A percentile compares a stretch with the other conserved stretches of the same genome.
Evolutionary conservation across 768 basidiomycete genomes (phyloP).

Genomic region (Agaricus subrufescens): DNA sequence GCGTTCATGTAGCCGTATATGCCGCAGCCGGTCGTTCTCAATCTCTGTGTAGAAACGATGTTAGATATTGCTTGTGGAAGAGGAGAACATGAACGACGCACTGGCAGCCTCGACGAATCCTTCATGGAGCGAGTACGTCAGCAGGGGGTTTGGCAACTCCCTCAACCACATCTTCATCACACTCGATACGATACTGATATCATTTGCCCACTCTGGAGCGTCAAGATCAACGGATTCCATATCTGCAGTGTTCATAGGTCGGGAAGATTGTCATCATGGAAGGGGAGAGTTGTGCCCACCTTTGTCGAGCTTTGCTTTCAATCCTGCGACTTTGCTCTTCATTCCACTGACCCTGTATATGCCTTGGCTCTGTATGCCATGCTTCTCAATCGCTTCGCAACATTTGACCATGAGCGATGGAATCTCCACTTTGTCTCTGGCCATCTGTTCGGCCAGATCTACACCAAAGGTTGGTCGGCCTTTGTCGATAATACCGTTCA

Average conservation of each 20-base stretch:
- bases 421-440: slow-evolving; percentile 85
- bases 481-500: slow-evolving; percentile 46
- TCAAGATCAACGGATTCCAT: slow-evolving; percentile 85
- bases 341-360: slow-evolving; percentile 94
- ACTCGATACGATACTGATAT: slow-evolving; percentile 95
- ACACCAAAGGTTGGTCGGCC: slow-evolving; percentile 88
- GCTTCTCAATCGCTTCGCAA: slow-evolving; percentile 85
- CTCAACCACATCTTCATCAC: slow-evolving; percentile 94
- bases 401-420: slow-evolving; percentile 87
- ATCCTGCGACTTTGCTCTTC: slow-evolving; percentile 75
- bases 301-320: slow-evolving; percentile 83
- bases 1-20: slow-evolving; percentile 93
- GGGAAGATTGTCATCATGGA: slow-evolving; percentile 1
- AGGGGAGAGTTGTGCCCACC: slow-evolving; percentile 37
- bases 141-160: slow-evolving; percentile 89
- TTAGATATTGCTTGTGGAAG: neutral
- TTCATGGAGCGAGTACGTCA: slow-evolving; percentile 80
- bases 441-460: slow-evolving; percentile 89
- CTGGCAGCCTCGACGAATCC: slow-evolving; percentile 95
- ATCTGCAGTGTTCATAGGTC: slow-evolving; percentile 37
- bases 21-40: slow-evolving; percentile 91
- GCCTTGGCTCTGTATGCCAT: slow-evolving; percentile 80
- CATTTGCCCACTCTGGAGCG: slow-evolving; percentile 84
- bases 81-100: slow-evolving; percentile 34
- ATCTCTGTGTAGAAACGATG: slow-evolving; percentile 46